Evolutionary conservation across 495 filamentous ascomycete genomes (phyloP).

Genomic region (Xylaria acuta): DNA sequence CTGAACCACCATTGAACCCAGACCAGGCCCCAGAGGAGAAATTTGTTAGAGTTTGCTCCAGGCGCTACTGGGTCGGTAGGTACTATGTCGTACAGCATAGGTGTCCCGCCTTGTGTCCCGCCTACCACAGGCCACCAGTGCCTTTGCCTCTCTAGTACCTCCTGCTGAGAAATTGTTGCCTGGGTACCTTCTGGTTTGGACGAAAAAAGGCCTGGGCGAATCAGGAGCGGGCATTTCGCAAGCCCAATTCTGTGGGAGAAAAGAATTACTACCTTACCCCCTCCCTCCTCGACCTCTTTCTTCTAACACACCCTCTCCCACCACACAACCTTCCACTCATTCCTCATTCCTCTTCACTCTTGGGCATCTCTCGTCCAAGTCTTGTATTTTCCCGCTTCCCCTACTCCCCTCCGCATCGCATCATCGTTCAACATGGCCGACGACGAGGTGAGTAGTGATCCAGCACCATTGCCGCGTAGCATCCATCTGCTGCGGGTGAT

Average conservation of each 20-base stretch:
- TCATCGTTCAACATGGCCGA: slow-evolving; percentile 61
- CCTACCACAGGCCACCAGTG: background rate
- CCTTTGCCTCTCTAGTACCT: slow-evolving; percentile 6
- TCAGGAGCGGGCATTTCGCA: slow-evolving; percentile 12
- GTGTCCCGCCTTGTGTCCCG: background rate
- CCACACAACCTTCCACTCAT: slow-evolving; percentile 35
- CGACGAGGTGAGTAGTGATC: slow-evolving; percentile 58
- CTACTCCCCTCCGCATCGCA: slow-evolving; percentile 29
- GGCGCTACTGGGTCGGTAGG: background rate
- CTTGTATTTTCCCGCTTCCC: slow-evolving; percentile 24
- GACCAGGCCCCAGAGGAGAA: background rate
- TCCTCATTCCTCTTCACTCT: slow-evolving; percentile 25
- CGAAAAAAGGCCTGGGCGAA: slow-evolving; percentile 22
- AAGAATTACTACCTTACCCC: slow-evolving; percentile 25
- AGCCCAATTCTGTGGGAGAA: slow-evolving; percentile 27
- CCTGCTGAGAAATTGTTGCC: slow-evolving; percentile 24
- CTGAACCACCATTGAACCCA: background rate
- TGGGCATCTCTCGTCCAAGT: slow-evolving; percentile 27
- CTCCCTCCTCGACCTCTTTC: slow-evolving; percentile 28
- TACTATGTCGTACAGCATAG: slow-evolving; percentile 9
- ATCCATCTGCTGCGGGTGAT: slow-evolving; percentile 29
- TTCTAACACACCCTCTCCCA: slow-evolving; percentile 35
- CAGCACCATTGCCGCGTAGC: background rate
- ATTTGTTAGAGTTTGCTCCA: slow-evolving; percentile 12
- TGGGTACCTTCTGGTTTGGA: background rate